Conservation (phyloP, 148 eudicot genomes). For the Diospyros lotus region DNA sequence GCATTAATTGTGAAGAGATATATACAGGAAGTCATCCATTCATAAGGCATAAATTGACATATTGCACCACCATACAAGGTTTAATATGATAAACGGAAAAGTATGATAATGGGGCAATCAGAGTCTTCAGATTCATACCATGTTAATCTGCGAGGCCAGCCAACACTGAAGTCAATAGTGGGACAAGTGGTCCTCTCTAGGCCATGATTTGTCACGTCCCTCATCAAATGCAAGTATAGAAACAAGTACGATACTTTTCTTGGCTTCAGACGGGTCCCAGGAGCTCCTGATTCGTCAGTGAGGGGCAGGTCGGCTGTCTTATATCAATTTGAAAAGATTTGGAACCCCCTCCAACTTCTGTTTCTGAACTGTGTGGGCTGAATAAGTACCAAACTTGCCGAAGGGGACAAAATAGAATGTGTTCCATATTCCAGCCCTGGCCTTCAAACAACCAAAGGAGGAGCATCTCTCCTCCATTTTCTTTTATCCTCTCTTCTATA, state of each 20-base stretch:
- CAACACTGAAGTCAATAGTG: conserved; percentile 27
- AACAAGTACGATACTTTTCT: conserved; percentile 51
- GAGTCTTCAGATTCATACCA: conserved; percentile 21
- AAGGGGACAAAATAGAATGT: conserved; percentile 55
- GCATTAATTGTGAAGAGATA: neutral
- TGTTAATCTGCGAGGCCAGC: conserved; percentile 25
- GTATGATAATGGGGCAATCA: conserved; percentile 13
- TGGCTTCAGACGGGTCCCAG: conserved; percentile 33
- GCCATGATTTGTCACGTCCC: conserved; percentile 30
- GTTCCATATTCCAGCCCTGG: conserved; percentile 72
- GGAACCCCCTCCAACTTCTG: conserved; percentile 19
- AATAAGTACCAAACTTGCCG: conserved; percentile 77
- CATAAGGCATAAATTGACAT: conserved; percentile 6
- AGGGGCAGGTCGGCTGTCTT: conserved; percentile 22
- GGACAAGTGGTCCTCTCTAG: conserved; percentile 29
- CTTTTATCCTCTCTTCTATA: conserved; percentile 26
- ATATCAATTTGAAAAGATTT: conserved; percentile 33
- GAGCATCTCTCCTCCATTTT: conserved; percentile 55
- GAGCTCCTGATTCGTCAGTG: conserved; percentile 19
- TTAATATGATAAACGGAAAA: conserved; percentile 6
- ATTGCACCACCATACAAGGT: neutral
- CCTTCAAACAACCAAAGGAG: conserved; percentile 52
- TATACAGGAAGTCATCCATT: neutral
- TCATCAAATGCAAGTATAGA: conserved; percentile 39
- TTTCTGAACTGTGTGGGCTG: conserved; percentile 36